These are phyloP conservation scores for Penicillium expansum DNA, from an alignment of 2,329 filamentous ascomycete genomes.

Conservation along the genomic window DNA sequence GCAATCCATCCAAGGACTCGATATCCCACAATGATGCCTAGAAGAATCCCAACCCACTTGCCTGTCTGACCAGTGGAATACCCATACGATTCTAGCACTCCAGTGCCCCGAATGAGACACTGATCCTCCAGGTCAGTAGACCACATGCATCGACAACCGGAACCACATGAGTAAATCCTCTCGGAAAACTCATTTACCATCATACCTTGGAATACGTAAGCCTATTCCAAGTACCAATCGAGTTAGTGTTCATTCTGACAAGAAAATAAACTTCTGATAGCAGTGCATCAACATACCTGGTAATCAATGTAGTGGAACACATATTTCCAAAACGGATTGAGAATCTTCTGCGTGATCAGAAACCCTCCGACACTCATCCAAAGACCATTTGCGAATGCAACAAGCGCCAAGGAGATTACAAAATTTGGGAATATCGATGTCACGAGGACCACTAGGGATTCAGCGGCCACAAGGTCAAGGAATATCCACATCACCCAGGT, in stretches of 20 bases:
- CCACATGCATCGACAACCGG: constrained; percentile 68
- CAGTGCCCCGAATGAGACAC: constrained; percentile 69
- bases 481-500: constrained; percentile 81
- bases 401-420: constrained; percentile 73
- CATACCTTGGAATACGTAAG: constrained; percentile 86
- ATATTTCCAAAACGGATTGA: constrained; percentile 84
- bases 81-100: constrained; percentile 67
- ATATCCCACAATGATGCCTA: constrained; percentile 73
- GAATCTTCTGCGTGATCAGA: constrained; percentile 66
- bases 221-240: constrained; percentile 28
- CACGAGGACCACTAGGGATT: constrained; percentile 76
- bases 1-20: constrained; percentile 66
- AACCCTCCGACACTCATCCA: constrained; percentile 89
- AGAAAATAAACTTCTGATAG: not conserved
- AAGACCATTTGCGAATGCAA: constrained; percentile 81
- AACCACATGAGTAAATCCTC: constrained; percentile 62
- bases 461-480: constrained; percentile 76
- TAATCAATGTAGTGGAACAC: constrained; percentile 89
- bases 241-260: not conserved
- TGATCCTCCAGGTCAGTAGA: constrained; percentile 58
- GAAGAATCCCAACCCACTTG: constrained; percentile 72
- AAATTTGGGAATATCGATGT: constrained; percentile 73
- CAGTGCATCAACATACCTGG: constrained; percentile 48
- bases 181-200: constrained; percentile 82
- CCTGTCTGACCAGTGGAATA: constrained; percentile 63